These are phyloP conservation scores for Arabidopsis lyrata DNA, from an alignment of 441 rosid species.

Conservation along the genomic window DNA sequence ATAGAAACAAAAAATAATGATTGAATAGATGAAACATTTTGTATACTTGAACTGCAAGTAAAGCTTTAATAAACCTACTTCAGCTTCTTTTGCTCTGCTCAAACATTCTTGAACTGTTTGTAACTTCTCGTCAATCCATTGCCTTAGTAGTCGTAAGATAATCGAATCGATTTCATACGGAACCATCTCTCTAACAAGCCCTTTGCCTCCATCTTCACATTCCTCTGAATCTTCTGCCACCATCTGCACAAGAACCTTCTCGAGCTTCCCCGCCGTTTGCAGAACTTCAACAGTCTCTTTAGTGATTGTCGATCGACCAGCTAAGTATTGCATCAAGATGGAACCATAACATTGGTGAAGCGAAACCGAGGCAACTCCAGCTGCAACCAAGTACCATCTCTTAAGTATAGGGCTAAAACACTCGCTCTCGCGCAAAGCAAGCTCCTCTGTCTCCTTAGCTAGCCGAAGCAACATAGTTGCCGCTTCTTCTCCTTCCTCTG, in stretches of 20 bases:
- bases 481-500: constrained; percentile 54
- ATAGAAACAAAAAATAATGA: background rate
- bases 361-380: constrained; percentile 70
- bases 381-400: constrained; percentile 70
- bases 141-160: constrained; percentile 54
- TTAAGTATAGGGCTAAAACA: constrained; percentile 70
- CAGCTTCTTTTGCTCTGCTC: constrained; percentile 68
- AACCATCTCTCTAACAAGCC: constrained; percentile 79
- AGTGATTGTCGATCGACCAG: constrained; percentile 50
- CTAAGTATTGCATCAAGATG: constrained; percentile 70
- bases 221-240: constrained; percentile 83
- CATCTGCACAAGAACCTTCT: constrained; percentile 82
- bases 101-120: constrained; percentile 59
- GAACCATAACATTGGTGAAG: constrained; percentile 82
- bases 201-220: constrained; percentile 87
- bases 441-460: constrained; percentile 77
- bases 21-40: background rate
- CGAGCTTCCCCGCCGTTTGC: constrained; percentile 79
- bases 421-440: constrained; percentile 75
- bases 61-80: constrained; percentile 52
- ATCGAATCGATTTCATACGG: constrained; percentile 82
- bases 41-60: constrained; percentile 17
- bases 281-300: constrained; percentile 65
- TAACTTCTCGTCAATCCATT: constrained; percentile 73
- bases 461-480: constrained; percentile 61